Conservation (phyloP, 2,329 filamentous ascomycete genomes). For the Aspergillus neoniger region DNA sequence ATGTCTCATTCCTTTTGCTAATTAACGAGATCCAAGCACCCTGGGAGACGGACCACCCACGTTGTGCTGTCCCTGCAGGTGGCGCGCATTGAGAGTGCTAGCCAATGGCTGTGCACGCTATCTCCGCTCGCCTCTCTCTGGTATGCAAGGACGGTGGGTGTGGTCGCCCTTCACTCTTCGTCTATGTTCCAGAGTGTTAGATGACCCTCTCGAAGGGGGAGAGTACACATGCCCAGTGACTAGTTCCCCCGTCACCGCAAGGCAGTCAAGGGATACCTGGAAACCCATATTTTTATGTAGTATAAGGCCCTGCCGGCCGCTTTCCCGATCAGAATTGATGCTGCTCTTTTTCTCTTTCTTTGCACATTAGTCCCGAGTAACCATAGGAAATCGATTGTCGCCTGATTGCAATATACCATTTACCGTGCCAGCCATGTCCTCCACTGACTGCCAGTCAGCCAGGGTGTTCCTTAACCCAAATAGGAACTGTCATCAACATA, state of each 20-base stretch:
- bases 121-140: slow-evolving; percentile 31
- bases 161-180: slow-evolving; percentile 22
- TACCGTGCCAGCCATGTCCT: slow-evolving; percentile 30
- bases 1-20: slow-evolving; percentile 35
- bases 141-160: slow-evolving; percentile 42
- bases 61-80: slow-evolving; percentile 35
- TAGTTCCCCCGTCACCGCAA: slow-evolving; percentile 21
- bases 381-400: slow-evolving; percentile 15
- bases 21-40: slow-evolving; percentile 32
- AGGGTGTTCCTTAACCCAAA: slow-evolving; percentile 24
- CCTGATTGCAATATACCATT: slow-evolving; percentile 13
- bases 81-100: slow-evolving; percentile 20
- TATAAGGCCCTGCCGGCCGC: slow-evolving; percentile 33
- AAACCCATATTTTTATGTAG: slow-evolving; percentile 13
- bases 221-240: slow-evolving; percentile 23
- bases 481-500: slow-evolving; percentile 21
- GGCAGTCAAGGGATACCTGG: slow-evolving; percentile 35
- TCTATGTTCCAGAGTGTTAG: slow-evolving; percentile 31
- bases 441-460: slow-evolving; percentile 30
- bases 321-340: slow-evolving; percentile 6
- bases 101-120: slow-evolving; percentile 28
- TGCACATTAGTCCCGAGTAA: slow-evolving; percentile 15
- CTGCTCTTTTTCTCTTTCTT: slow-evolving; percentile 18
- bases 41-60: slow-evolving; percentile 33
- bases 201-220: slow-evolving; percentile 32